Evolutionary conservation across 441 rosid species (phyloP), one percentile per base, ranked within the genome.

Genomic region (Jatropha multifida): DNA sequence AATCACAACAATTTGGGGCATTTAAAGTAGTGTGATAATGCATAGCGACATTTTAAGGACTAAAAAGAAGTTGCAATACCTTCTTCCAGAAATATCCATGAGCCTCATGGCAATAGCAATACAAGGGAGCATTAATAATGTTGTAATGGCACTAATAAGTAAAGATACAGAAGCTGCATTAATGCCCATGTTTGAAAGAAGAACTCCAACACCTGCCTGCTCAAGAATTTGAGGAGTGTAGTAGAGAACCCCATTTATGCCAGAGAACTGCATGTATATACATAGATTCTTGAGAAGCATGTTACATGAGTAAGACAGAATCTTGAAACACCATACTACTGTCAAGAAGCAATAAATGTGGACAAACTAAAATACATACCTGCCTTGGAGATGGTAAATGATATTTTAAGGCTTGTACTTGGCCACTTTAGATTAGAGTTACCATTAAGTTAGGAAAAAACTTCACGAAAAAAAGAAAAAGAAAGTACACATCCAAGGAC

Each of bases 161-260:
- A 94, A 84, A 13, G 97, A 91, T 54, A 95, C 80, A 52, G 97
- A 94, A 69, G 90, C 75, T 67, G 94, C 76, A 81, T 92, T 83
- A 69, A 94, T 72, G 74, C 90, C 97, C 85, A 94, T 4, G 87
- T 91, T 87, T 15, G 95, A 88, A 74, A 92, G 89, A 74, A 92
- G 94, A 85, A 90, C 81, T 37, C 94, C 96, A 2, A 90, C 97
- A 70, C 98, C 98, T 2, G 98, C 95, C 79, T 94, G 92, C 86
- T 92, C 92, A 42, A 94, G 92, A 81, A 94, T 92, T 85, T 94
- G 98, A 76, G 98, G 98, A 66, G 97, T 92, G 85, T 94, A 94
- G 85, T 92, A 94, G 27, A 94, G 89, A 77, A 94, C 94, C 56
- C 98, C 98, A 61, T 92, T 94, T 83, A 94, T 94, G 65, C 98